Evolutionary conservation across 306 rosid genomes (phyloP), one percentile per base, ranked within the genome.

Genomic region (Glycine tomentella): DNA sequence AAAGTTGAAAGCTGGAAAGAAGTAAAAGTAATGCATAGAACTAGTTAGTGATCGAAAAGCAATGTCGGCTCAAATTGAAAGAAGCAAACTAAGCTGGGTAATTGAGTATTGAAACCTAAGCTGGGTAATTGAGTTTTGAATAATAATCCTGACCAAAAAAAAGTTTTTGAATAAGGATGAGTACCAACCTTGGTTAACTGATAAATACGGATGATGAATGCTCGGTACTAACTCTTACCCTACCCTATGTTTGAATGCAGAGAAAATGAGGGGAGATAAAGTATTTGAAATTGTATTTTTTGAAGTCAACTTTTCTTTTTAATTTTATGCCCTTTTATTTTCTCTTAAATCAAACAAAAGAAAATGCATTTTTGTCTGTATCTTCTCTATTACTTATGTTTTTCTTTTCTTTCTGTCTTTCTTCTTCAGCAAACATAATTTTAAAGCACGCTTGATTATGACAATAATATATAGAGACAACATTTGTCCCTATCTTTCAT

Each of bases 181-280:
- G 59, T 64, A 42, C 70, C 17, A 56, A 66, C 69, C 70, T 66
- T 74, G n/a, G 25, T 62, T 72, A 80, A 49, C 46, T 71, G 9
- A 36, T 50, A 25, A 62, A 49, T 61, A 7, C 40, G 17, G 46
- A 50, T 49, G 56, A 31, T 51, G 61, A n/a, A 34, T 62, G 73
- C 65, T 12, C 13, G 6, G 61, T 15, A 4, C 40, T 5, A 16
- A 8, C 14, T 58, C 6, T 2, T 25, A 25, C 31, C 31, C 31
- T 56, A 20, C 36, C 34, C 38, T 58, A 13, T 58, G 33, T 56
- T 16, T 56, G 65, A 58, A 20, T 9, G 38, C 12, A 58, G 36
- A 58, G 34, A 58, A 20, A 57, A 7, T 52, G 7, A 50, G 55
- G 44, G 44, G 44, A 4, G 7, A 40, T 1, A 40, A 40, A 5